A percentile compares a stretch with the other conserved stretches of the same genome.
These are phyloP conservation scores for Cladosporium sp. DNA, from an alignment of 2,329 filamentous ascomycete species.

Conservation along the genomic window DNA sequence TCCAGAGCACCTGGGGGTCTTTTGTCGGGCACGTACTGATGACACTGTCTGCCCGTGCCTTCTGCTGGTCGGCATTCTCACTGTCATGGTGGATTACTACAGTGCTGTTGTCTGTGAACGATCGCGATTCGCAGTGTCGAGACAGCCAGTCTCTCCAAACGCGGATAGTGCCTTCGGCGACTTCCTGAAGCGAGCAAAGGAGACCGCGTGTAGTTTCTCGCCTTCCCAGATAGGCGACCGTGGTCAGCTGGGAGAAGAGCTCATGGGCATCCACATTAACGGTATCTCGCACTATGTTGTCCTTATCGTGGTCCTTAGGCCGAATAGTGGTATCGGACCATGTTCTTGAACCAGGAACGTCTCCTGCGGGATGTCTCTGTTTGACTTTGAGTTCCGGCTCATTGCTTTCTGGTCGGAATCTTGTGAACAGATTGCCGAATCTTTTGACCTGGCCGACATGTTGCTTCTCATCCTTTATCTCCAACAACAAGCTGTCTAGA, in stretches of 20 bases:
- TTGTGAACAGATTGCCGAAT: conserved; percentile 65
- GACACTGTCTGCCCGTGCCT: conserved; percentile 8
- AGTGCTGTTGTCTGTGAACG: conserved; percentile 32
- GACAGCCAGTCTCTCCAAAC: conserved; percentile 74
- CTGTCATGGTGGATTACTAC: conserved; percentile 32
- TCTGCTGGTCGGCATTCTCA: conserved; percentile 23
- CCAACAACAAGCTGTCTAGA: conserved; percentile 47
- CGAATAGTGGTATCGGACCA: conserved; percentile 30
- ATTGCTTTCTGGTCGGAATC: conserved; percentile 66
- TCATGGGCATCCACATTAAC: conserved; percentile 69
- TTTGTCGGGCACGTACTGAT: conserved; percentile 25
- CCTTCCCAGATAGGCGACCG: conserved; percentile 68
- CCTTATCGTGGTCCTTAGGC: conserved; percentile 16
- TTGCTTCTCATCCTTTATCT: conserved; percentile 40
- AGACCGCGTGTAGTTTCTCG: conserved; percentile 62
- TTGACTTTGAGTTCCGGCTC: conserved; percentile 49
- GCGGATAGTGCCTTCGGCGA: conserved; percentile 69
- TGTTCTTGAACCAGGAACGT: conserved; percentile 50
- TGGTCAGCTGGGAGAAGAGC: conserved; percentile 73
- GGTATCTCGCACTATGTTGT: conserved; percentile 56
- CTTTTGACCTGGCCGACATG: conserved; percentile 50
- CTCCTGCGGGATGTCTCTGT: conserved; percentile 48
- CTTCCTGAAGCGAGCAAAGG: conserved; percentile 65
- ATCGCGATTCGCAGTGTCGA: conserved; percentile 42
- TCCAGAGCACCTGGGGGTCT: conserved; percentile 64